These are phyloP conservation scores for Curvularia lunata DNA, from an alignment of 2,329 filamentous ascomycete species.

Conservation along the genomic window DNA sequence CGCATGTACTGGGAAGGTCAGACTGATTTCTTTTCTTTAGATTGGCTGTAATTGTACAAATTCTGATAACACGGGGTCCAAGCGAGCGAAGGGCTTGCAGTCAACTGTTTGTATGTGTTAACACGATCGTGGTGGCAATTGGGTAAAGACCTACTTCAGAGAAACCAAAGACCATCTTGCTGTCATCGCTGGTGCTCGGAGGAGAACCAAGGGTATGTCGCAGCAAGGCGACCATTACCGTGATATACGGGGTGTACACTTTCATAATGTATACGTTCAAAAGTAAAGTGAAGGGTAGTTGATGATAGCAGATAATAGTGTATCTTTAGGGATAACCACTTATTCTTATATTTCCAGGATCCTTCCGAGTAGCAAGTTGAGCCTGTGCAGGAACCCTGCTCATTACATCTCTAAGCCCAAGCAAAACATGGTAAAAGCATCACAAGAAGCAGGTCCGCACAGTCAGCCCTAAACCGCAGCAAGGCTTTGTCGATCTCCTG, in stretches of 20 bases:
- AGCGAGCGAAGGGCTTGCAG: background rate
- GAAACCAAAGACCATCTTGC: background rate
- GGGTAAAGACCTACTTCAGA: background rate
- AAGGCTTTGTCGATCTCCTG: no score
- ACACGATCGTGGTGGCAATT: background rate
- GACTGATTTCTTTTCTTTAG: no score
- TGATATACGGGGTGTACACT: background rate
- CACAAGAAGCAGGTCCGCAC: no score
- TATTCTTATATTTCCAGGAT: no score
- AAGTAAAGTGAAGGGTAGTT: no score
- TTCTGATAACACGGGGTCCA: background rate
- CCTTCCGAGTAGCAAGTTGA: no score
- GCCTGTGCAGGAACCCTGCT: no score
- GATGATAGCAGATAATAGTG: no score
- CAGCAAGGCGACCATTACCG: background rate
- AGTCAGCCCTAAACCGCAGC: no score
- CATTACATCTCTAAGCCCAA: no score
- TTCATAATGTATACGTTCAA: background rate
- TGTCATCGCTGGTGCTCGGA: background rate
- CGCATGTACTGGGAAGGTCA: slow-evolving; percentile 11
- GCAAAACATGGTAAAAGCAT: no score
- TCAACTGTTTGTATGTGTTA: background rate
- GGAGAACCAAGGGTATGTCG: background rate
- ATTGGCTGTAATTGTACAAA: background rate
- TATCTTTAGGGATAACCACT: no score